phyloP scores from a whole-genome alignment of 306 rosid genomes.

The Hylodesmum podocarpum region DNA sequence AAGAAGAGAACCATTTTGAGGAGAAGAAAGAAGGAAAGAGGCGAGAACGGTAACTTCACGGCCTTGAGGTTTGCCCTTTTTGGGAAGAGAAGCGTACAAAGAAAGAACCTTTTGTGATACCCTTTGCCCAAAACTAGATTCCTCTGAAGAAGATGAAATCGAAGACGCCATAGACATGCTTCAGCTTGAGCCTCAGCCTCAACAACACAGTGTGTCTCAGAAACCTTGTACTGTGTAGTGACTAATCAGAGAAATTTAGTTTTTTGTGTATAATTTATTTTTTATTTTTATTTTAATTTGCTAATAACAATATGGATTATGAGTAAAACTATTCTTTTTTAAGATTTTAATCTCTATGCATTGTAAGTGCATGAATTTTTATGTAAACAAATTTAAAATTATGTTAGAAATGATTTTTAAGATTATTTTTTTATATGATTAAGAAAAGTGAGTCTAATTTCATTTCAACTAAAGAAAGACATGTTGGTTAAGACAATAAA shows the following conservation, averaged over 20 bases:
- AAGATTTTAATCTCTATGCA: no score
- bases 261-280: not conserved
- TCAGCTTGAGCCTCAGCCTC: not conserved
- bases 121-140: constrained; percentile 42
- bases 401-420: no score
- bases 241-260: not conserved
- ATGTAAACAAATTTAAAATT: no score
- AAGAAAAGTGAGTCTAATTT: no score
- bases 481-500: no score
- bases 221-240: not conserved
- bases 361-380: no score
- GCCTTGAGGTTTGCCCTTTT: constrained; percentile 94
- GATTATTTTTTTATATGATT: no score
- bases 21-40: constrained; percentile 82
- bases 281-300: no score
- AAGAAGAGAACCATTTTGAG: constrained; percentile 57
- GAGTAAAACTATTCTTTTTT: not conserved
- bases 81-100: constrained; percentile 64
- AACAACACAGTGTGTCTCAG: not conserved
- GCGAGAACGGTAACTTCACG: constrained; percentile 85
- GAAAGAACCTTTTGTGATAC: constrained; percentile 58
- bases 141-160: constrained; percentile 30
- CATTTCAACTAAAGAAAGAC: no score
- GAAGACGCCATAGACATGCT: constrained; percentile 40
- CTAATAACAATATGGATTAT: not conserved